Evolutionary conservation across 2,329 filamentous ascomycete genomes (phyloP).

Genomic region (Didymellaceae sp.): DNA sequence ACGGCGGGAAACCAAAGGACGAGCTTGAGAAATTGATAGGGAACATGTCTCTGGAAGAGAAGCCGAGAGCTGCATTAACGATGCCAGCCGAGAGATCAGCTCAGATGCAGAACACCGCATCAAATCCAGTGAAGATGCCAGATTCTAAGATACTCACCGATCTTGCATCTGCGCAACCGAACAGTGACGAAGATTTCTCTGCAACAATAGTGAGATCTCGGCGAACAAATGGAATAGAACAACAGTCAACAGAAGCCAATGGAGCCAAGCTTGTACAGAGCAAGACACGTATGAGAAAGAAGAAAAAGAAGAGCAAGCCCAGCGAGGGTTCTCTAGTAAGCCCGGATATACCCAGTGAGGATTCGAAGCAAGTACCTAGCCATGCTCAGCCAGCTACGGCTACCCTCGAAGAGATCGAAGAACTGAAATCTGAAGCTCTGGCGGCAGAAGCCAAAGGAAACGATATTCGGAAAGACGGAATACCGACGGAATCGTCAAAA

Average conservation of each 20-base stretch:
- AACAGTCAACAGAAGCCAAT: background rate
- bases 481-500: background rate
- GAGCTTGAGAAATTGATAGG: slow-evolving; percentile 33
- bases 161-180: background rate
- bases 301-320: slow-evolving; percentile 36
- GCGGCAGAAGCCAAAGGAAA: background rate
- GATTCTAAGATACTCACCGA: background rate
- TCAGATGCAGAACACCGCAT: background rate
- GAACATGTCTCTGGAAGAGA: slow-evolving; percentile 28
- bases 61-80: background rate
- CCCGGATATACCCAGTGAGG: background rate
- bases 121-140: slow-evolving; percentile 7
- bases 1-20: slow-evolving; percentile 10
- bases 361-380: background rate
- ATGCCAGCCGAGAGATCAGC: background rate
- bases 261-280: slow-evolving; percentile 42
- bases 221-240: slow-evolving; percentile 1
- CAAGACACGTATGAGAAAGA: slow-evolving; percentile 46
- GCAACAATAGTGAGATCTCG: background rate
- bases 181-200: slow-evolving; percentile 5
- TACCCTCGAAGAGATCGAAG: background rate
- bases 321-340: slow-evolving; percentile 16
- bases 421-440: background rate
- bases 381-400: background rate
- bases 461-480: background rate